phyloP scores from a whole-genome alignment of 257 asterid species.

The Leptodermis oblonga region DNA sequence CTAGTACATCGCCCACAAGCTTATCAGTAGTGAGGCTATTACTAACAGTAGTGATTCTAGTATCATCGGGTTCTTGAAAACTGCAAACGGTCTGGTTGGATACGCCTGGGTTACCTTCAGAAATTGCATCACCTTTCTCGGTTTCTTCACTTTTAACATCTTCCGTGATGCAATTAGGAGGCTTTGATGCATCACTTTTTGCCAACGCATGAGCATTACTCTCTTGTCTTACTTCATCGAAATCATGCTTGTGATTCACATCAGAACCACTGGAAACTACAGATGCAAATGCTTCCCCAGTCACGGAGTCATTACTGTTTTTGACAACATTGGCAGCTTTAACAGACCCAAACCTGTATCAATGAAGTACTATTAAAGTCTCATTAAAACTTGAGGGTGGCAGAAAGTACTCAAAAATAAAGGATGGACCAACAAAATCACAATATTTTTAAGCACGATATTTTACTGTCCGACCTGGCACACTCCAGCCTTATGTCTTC shows the following conservation, averaged over 20 bases:
- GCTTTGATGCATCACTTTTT: constrained; percentile 28
- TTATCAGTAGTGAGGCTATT: constrained; percentile 24
- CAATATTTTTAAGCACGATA: background rate
- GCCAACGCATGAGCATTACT: constrained; percentile 19
- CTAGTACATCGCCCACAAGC: constrained; percentile 13
- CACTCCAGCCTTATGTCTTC: constrained; percentile 90
- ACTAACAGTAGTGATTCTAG: constrained; percentile 7
- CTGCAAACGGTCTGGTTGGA: constrained; percentile 12
- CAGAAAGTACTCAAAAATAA: background rate
- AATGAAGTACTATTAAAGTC: constrained; percentile 7
- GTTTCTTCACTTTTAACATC: constrained; percentile 24
- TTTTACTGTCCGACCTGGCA: constrained; percentile 50
- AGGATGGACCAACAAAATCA: background rate
- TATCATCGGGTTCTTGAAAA: constrained; percentile 26
- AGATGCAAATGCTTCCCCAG: constrained; percentile 30
- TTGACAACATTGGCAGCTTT: constrained; percentile 60
- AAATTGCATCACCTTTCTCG: constrained; percentile 19
- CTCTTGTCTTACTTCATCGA: constrained; percentile 17
- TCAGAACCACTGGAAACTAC: constrained; percentile 22
- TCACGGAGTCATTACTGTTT: constrained; percentile 23
- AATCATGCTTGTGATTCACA: constrained; percentile 21
- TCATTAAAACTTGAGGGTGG: background rate
- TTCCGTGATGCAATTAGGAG: constrained; percentile 23
- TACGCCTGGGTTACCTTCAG: constrained; percentile 20
- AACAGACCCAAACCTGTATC: constrained; percentile 79